Percentiles rank a stretch among this genome's conserved stretches.
Evolutionary conservation across 225 moss, liverwort and hornwort species (phyloP).

Genomic region (Neckera pumila): DNA sequence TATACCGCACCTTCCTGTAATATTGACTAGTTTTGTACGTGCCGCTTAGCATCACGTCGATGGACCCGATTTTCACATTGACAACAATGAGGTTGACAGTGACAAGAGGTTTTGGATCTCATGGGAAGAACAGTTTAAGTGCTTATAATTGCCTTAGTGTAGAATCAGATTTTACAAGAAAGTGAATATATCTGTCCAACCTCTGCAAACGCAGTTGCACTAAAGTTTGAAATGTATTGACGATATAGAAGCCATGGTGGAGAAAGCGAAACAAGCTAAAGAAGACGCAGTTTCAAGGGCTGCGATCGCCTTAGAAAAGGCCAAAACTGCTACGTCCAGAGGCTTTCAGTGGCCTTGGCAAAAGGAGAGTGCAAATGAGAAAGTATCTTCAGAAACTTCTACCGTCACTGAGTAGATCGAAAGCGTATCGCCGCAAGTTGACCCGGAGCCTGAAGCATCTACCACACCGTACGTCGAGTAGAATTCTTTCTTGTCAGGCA

Average conservation of each 20-base stretch:
- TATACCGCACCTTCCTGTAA: neutral
- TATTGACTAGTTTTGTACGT: neutral
- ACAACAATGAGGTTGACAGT: neutral
- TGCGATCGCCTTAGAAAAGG: neutral
- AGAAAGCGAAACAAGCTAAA: neutral
- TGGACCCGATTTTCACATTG: neutral
- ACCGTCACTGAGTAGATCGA: neutral
- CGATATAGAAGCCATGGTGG: neutral
- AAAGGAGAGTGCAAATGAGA: neutral
- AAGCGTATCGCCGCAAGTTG: neutral
- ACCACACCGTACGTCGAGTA: neutral
- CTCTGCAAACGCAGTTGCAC: neutral
- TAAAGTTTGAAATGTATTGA: neutral
- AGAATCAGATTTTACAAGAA: neutral
- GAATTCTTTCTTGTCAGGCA: neutral
- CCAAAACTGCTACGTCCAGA: neutral
- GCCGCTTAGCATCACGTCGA: neutral
- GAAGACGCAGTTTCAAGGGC: constrained; percentile 4
- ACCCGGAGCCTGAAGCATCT: neutral
- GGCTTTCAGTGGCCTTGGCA: neutral
- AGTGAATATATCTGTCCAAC: neutral
- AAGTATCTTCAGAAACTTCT: neutral
- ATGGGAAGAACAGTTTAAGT: neutral
- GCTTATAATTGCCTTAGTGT: neutral
- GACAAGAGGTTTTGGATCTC: neutral